A percentile compares a stretch with the other conserved stretches of the same genome.
Conservation (phyloP, 805 yeast genomes). For the Zygosaccharomyces rouxii region DNA sequence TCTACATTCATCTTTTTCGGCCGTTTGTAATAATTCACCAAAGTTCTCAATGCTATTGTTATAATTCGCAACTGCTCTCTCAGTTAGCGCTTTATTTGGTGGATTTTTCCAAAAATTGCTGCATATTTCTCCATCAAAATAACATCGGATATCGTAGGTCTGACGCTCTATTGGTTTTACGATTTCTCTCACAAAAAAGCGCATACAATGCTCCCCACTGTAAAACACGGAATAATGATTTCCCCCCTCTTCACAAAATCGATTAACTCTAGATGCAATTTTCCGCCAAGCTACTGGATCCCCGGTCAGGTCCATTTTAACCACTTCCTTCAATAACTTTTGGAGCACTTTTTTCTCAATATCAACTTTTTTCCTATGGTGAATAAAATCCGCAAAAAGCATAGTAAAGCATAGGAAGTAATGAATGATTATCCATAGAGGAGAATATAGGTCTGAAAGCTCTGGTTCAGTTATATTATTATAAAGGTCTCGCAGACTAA, state of each 20-base stretch:
- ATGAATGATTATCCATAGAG: conserved; percentile 2
- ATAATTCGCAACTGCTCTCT: background rate
- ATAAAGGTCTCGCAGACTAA: too few species aligned
- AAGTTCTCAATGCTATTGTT: background rate
- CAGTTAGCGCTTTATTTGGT: background rate
- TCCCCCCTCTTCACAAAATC: background rate
- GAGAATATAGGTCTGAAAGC: background rate
- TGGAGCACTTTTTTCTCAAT: background rate
- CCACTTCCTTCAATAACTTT: conserved; percentile 2
- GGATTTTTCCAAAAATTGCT: background rate
- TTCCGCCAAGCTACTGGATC: conserved; percentile 2
- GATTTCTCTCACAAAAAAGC: conserved; percentile 3
- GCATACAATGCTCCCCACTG: conserved; percentile 2
- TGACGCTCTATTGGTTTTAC: conserved; percentile 1
- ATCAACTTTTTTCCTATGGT: background rate
- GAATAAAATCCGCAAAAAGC: background rate
- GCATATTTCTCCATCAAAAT: background rate
- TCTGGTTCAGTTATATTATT: too few species aligned
- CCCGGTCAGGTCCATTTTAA: background rate
- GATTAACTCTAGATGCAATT: conserved; percentile 3
- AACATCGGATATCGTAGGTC: background rate
- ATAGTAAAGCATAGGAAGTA: conserved; percentile 1
- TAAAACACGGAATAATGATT: background rate
- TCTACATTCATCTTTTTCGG: background rate
- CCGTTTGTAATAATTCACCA: background rate